Conservation (phyloP, 306 rosid species). For the Rubus parviflorus region DNA sequence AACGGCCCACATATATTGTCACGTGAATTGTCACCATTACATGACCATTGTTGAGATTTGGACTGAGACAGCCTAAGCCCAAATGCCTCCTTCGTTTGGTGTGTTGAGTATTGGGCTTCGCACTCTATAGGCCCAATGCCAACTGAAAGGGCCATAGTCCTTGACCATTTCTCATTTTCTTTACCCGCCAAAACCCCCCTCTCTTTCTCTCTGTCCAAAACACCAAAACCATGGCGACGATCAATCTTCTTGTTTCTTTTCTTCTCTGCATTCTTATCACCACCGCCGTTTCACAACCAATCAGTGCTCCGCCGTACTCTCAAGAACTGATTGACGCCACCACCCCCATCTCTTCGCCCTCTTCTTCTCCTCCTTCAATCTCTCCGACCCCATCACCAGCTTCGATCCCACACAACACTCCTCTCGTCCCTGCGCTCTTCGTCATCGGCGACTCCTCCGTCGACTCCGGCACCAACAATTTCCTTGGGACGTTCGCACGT, state of each 20-base stretch:
- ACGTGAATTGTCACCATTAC: not conserved
- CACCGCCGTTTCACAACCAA: slow-evolving; percentile 20
- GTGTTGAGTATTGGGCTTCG: too few relatives aligned
- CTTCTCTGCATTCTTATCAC: slow-evolving; percentile 25
- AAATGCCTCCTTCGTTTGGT: too few relatives aligned
- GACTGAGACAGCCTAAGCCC: too few relatives aligned
- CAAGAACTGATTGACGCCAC: not conserved
- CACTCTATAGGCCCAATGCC: not conserved
- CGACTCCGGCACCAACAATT: slow-evolving; percentile 82
- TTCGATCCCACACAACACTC: slow-evolving; percentile 5
- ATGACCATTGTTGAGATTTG: too few relatives aligned
- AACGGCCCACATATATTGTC: not conserved
- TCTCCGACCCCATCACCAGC: not conserved
- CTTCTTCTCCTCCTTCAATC: slow-evolving; percentile 10
- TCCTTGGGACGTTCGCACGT: slow-evolving; percentile 69
- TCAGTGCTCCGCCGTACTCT: not conserved
- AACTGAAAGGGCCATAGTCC: not conserved
- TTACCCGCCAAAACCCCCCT: slow-evolving; percentile 47
- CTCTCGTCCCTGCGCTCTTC: slow-evolving; percentile 67
- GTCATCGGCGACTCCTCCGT: slow-evolving; percentile 88
- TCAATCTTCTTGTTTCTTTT: slow-evolving; percentile 13
- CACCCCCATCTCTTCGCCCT: not conserved
- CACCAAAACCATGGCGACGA: slow-evolving; percentile 32
- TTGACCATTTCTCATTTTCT: not conserved
- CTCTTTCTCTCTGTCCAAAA: slow-evolving; percentile 7